Evolutionary conservation across 2,329 filamentous ascomycete genomes (phyloP).

Genomic region (Fusarium sp.): DNA sequence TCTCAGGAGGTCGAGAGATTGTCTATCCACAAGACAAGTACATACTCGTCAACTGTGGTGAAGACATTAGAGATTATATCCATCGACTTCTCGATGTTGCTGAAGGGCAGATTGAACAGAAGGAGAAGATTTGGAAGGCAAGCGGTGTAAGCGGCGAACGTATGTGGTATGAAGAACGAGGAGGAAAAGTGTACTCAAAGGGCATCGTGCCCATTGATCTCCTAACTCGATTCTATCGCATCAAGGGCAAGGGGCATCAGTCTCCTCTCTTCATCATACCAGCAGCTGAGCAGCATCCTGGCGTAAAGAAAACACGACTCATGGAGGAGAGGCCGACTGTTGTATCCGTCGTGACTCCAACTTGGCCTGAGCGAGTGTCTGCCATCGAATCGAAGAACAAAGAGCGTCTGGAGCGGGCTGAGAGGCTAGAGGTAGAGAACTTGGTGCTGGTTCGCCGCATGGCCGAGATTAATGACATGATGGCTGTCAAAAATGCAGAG

Average conservation of each 20-base stretch:
- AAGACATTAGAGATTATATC: conserved; percentile 61
- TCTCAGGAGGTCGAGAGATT: conserved; percentile 62
- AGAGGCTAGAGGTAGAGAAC: conserved; percentile 31
- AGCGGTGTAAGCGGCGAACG: conserved; percentile 57
- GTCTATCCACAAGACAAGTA: conserved; percentile 66
- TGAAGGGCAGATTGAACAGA: conserved; percentile 55
- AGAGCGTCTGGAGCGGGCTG: conserved; percentile 36
- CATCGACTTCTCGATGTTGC: conserved; percentile 59
- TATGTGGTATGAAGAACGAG: conserved; percentile 45
- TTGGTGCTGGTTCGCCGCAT: conserved; percentile 36
- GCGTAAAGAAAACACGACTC: conserved; percentile 55
- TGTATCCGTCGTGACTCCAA: conserved; percentile 46
- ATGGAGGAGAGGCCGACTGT: conserved; percentile 58
- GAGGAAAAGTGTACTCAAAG: conserved; percentile 48
- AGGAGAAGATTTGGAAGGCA: conserved; percentile 49
- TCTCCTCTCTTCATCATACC: conserved; percentile 66
- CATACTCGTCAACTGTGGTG: conserved; percentile 65
- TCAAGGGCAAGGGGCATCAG: conserved; percentile 55
- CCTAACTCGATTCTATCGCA: conserved; percentile 63
- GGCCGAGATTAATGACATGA: conserved; percentile 28
- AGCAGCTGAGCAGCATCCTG: conserved; percentile 59
- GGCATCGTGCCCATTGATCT: conserved; percentile 63
- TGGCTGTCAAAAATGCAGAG: conserved; percentile 36
- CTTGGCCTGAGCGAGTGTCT: conserved; percentile 49
- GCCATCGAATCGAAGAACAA: conserved; percentile 44